Base-by-base conservation (phyloP, 345 rosid genomes). In the Salix suchowensis region DNA sequence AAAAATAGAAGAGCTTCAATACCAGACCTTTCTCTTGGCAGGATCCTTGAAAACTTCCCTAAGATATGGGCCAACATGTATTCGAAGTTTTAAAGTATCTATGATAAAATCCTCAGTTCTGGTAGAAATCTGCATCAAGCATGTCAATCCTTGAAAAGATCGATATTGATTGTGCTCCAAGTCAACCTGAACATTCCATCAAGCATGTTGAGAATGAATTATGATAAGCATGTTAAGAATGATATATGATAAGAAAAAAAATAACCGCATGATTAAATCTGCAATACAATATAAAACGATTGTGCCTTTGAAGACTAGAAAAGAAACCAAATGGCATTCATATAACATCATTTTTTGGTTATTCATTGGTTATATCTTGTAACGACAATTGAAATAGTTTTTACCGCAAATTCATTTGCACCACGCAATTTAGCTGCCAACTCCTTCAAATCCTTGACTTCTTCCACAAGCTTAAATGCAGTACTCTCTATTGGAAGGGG, bases 111-210 rank as follows among this genome's bases (percentile, higher is more conserved):
- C 98, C 86, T 93, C 98, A 1, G 85, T 88, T 88, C 98, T 86
- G 28, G 99, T 93, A 65, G 98, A 96, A 81, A 96, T 88, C 92
- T 96, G 99, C 89, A 96, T 96, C 87, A 93, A 85, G 86, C 98
- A 95, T 65, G 98, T 93, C 84, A 93, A 76, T 65, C 98, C 98
- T 90, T 90, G 98, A 76, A 93, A 95, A 46, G 98, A 90, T 66
- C 98, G 92, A 85, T 95, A 95, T 36, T 93, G 98, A 82, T 95
- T 95, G 83, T 95, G 98, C 84, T 95, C 98, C 89, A 95, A 78
- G 84, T 95, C 98, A 80, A 93, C 98, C 98, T 95, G 75, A 39
- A 82, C 36, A 76, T 74, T 24, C 10, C 58, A 16, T 52, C 58
- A 52, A 52, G 58, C 19, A 19, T 52, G 58, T 52, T 52, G 58